Evolutionary conservation across 805 yeast genomes (phyloP).

Genomic region (Candida mattraensis): DNA sequence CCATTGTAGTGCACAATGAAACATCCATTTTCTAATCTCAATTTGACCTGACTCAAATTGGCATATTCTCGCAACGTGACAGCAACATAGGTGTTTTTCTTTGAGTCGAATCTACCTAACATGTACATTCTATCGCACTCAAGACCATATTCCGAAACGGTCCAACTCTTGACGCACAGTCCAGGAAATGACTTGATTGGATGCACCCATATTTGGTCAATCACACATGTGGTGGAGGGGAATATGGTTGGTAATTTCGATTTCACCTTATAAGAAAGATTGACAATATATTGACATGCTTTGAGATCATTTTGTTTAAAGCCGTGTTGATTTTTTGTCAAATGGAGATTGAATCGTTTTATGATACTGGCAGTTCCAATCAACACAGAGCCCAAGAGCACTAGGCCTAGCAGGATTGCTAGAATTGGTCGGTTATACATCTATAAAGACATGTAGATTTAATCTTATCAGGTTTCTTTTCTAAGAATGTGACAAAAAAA

Average conservation of each 20-base stretch:
- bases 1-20: conserved; percentile 16
- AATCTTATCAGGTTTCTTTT: too few relatives aligned
- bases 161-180: conserved; percentile 21
- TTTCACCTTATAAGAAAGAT: conserved; percentile 15
- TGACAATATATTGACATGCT: conserved; percentile 6
- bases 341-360: conserved; percentile 12
- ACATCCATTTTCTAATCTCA: conserved; percentile 8
- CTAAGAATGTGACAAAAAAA: too few relatives aligned
- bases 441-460: too few relatives aligned
- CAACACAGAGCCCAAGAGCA: too few relatives aligned
- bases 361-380: too few relatives aligned
- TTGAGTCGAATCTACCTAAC: conserved; percentile 22
- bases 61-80: conserved; percentile 26
- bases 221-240: conserved; percentile 3
- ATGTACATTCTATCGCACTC: conserved; percentile 31
- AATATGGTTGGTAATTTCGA: conserved; percentile 6
- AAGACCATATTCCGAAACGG: conserved; percentile 24
- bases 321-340: conserved; percentile 16
- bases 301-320: conserved; percentile 5
- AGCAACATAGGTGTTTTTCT: conserved; percentile 12
- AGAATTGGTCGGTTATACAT: too few relatives aligned
- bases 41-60: conserved; percentile 14
- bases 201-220: conserved; percentile 20
- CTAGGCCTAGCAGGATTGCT: not conserved
- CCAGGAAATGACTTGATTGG: conserved; percentile 30